phyloP scores from a whole-genome alignment of 768 basidiomycete genomes.

The Leccinum truebloodii region DNA sequence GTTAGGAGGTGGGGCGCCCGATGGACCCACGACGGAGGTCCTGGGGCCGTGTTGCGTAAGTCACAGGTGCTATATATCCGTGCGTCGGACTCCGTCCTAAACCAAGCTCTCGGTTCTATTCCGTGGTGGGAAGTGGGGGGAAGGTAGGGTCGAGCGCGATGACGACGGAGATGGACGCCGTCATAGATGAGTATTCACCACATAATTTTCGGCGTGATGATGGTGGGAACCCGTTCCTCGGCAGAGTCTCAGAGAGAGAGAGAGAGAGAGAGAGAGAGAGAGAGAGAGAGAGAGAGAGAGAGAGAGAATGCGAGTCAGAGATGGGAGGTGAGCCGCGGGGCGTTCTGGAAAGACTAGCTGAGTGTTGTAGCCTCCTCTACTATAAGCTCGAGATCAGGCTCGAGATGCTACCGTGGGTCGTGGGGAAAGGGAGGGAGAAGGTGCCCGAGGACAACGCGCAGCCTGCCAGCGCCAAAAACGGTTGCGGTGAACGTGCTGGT shows the following conservation, averaged over 20 bases:
- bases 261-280: not conserved
- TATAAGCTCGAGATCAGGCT: not conserved
- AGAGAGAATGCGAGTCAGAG: not conserved
- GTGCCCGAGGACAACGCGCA: not conserved
- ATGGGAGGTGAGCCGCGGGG: not conserved
- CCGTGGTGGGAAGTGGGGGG: not conserved
- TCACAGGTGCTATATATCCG: not conserved
- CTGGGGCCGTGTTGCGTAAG: not conserved
- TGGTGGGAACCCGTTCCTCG: not conserved
- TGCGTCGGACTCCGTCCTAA: not conserved
- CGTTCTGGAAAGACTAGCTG: not conserved
- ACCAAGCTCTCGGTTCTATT: not conserved
- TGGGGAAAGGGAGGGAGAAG: not conserved
- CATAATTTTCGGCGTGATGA: not conserved
- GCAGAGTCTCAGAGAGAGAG: not conserved
- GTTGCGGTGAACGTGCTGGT: not conserved
- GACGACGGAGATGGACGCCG: not conserved
- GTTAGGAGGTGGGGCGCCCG: not conserved
- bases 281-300: not conserved
- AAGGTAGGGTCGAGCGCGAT: not conserved
- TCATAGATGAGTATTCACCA: not conserved
- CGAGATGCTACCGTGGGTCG: not conserved
- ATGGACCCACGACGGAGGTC: not conserved
- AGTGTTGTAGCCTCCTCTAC: not conserved
- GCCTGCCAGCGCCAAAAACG: not conserved